A percentile compares a stretch with the other conserved stretches of the same genome.
Evolutionary conservation across 1,139 yeast species (phyloP).

Genomic region (Ogataea hybrid): DNA sequence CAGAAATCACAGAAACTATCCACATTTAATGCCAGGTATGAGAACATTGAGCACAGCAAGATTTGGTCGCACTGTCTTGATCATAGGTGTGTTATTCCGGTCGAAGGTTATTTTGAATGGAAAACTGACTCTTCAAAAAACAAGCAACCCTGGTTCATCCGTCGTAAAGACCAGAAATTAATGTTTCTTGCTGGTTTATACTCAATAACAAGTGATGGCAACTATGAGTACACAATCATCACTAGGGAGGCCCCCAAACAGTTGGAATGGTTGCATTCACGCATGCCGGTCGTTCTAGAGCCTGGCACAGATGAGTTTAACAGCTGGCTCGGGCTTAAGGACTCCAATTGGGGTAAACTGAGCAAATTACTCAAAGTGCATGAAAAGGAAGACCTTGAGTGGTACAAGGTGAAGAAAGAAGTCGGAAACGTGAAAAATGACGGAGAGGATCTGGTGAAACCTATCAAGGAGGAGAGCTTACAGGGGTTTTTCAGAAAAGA

Average conservation of each 20-base stretch:
- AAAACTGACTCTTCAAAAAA: slow-evolving; percentile 24
- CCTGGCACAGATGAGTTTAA: slow-evolving; percentile 58
- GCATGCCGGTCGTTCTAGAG: slow-evolving; percentile 72
- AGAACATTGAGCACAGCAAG: slow-evolving; percentile 45
- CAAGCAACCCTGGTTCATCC: slow-evolving; percentile 65
- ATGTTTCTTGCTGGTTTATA: slow-evolving; percentile 74
- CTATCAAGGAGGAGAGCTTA: background rate
- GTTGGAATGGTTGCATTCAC: slow-evolving; percentile 65
- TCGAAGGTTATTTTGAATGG: slow-evolving; percentile 91
- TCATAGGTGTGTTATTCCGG: slow-evolving; percentile 67
- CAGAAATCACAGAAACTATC: slow-evolving; percentile 26
- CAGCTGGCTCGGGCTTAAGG: slow-evolving; percentile 56
- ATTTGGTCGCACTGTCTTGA: slow-evolving; percentile 51
- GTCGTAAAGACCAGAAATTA: slow-evolving; percentile 48
- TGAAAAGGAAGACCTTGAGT: slow-evolving; percentile 44
- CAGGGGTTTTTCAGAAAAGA: background rate
- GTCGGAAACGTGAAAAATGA: slow-evolving; percentile 65
- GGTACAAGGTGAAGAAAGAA: slow-evolving; percentile 55
- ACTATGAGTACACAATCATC: slow-evolving; percentile 65
- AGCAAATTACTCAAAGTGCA: slow-evolving; percentile 40
- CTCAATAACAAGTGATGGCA: slow-evolving; percentile 19
- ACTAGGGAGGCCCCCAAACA: slow-evolving; percentile 68
- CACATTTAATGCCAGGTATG: slow-evolving; percentile 66
- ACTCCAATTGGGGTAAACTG: slow-evolving; percentile 38
- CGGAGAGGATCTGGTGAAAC: slow-evolving; percentile 39